Conservation (phyloP, 768 basidiomycete species). For the Suillus luteus region DNA sequence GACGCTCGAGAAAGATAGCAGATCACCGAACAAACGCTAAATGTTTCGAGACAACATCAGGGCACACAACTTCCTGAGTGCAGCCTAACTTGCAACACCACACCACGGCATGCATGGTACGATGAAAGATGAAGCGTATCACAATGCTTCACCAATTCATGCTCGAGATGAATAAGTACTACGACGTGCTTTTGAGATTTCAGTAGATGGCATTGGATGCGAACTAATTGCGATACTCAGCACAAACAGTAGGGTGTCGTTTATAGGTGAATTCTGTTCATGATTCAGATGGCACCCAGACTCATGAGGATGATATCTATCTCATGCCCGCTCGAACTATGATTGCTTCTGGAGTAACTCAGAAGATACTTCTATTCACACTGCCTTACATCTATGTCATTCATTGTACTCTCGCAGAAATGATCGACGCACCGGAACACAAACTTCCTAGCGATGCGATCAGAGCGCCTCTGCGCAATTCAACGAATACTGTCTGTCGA, state of each 20-base stretch:
- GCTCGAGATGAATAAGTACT: neutral
- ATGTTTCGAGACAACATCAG: neutral
- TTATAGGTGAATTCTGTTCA: neutral
- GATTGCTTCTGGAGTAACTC: no score
- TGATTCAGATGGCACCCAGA: neutral
- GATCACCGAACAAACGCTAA: neutral
- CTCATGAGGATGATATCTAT: no score
- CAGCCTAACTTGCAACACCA: neutral
- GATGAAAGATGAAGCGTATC: neutral
- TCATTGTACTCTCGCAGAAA: no score
- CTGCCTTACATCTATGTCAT: no score
- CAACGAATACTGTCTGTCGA: no score
- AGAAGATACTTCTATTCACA: no score
- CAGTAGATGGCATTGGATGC: neutral
- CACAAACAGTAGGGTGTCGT: neutral
- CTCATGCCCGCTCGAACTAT: no score
- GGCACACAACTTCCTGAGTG: neutral
- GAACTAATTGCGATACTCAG: neutral
- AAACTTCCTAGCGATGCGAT: no score
- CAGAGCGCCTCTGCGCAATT: no score
- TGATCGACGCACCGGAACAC: no score
- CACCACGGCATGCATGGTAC: neutral
- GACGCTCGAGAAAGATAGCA: neutral
- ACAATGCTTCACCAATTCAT: neutral
- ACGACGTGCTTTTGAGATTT: neutral